Conservation (phyloP, 169 alveolate species). For the Cystoisospora suis region DNA sequence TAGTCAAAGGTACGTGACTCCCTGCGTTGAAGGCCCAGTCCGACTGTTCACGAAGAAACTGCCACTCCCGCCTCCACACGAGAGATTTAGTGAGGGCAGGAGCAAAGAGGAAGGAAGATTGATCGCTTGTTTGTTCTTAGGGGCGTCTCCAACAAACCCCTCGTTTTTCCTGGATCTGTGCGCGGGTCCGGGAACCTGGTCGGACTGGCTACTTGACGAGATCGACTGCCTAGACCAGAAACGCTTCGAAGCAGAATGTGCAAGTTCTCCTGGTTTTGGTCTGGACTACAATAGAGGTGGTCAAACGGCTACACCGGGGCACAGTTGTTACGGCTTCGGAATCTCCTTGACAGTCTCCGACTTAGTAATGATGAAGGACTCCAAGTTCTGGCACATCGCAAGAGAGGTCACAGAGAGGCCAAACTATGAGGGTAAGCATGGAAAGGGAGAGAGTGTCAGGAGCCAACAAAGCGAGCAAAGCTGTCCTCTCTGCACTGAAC, state of each 20-base stretch:
- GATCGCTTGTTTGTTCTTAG: background rate
- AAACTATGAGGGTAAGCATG: background rate
- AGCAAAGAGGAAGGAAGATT: too few species aligned
- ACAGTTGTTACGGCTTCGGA: slow-evolving; percentile 26
- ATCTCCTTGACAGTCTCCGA: background rate
- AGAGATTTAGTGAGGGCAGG: too few species aligned
- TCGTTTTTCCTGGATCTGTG: slow-evolving; percentile 19
- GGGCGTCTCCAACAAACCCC: slow-evolving; percentile 9
- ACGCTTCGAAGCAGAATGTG: background rate
- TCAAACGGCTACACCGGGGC: background rate
- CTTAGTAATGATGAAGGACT: background rate
- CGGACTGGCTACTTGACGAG: slow-evolving; percentile 30
- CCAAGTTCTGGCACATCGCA: slow-evolving; percentile 8
- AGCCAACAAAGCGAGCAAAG: background rate
- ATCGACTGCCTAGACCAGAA: slow-evolving; percentile 4
- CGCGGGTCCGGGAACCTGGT: slow-evolving; percentile 36
- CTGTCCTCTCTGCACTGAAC: too few species aligned
- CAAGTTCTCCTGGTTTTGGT: background rate
- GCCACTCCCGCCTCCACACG: too few species aligned
- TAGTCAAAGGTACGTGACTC: slow-evolving; percentile 1
- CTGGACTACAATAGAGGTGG: background rate
- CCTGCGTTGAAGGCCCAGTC: background rate
- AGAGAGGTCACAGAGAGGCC: slow-evolving; percentile 6
- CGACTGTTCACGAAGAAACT: background rate
- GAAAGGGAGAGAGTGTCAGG: background rate